Conservation (phyloP, 495 filamentous ascomycete genomes). For the Aspergillus cristatus region DNA sequence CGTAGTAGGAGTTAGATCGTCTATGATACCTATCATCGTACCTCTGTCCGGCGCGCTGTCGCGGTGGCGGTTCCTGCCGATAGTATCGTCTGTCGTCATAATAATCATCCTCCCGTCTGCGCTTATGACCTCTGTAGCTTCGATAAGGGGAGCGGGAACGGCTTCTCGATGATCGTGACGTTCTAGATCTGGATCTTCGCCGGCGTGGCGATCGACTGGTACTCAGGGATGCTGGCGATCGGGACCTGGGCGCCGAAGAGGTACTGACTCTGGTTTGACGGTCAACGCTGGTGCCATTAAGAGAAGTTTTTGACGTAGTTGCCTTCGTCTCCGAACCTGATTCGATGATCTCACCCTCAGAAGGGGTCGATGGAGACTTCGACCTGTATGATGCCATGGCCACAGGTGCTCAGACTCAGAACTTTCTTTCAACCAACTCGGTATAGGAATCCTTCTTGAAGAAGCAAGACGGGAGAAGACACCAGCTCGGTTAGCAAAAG, state of each 20-base stretch:
- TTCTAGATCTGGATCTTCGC: conserved; percentile 29
- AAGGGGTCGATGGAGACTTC: conserved; percentile 41
- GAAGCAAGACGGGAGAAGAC: neutral
- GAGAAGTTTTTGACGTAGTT: conserved; percentile 68
- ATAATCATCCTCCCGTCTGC: conserved; percentile 57
- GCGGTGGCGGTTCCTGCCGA: conserved; percentile 37
- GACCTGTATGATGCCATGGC: conserved; percentile 33
- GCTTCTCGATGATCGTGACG: conserved; percentile 26
- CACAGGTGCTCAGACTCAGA: neutral
- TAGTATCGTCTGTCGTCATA: conserved; percentile 38
- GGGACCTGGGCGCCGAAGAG: conserved; percentile 36
- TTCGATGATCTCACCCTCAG: conserved; percentile 85
- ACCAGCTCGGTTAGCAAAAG: conserved; percentile 18
- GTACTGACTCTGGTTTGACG: conserved; percentile 53
- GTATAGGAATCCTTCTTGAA: too few species aligned
- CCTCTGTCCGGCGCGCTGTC: conserved; percentile 26
- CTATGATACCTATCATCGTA: conserved; percentile 24
- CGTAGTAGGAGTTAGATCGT: conserved; percentile 46
- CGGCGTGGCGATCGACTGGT: conserved; percentile 28
- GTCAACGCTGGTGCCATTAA: conserved; percentile 69
- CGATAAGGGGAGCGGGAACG: conserved; percentile 36
- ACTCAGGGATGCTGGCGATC: conserved; percentile 38
- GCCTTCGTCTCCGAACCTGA: conserved; percentile 59
- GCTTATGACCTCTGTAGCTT: conserved; percentile 54
- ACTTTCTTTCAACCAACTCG: too few species aligned